Evolutionary conservation across 2,329 filamentous ascomycete species (phyloP).

Genomic region (Neonectria punicea): DNA sequence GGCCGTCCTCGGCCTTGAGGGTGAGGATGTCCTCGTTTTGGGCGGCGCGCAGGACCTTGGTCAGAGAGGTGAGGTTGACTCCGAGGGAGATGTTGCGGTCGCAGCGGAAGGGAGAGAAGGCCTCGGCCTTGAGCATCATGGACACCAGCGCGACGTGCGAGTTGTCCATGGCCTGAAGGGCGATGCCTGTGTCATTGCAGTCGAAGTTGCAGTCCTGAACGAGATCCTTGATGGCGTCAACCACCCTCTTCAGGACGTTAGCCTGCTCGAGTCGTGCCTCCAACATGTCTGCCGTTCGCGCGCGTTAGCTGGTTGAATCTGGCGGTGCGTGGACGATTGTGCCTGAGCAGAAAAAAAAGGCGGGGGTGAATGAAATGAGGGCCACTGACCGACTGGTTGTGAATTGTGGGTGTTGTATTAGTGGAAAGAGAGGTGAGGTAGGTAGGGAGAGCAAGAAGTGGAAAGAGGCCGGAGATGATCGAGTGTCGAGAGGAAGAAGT

Average conservation of each 20-base stretch:
- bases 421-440: background rate
- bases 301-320: slow-evolving; percentile 26
- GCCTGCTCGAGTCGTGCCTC: slow-evolving; percentile 98
- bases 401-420: background rate
- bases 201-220: slow-evolving; percentile 99
- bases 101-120: slow-evolving; percentile 95
- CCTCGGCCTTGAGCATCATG: slow-evolving; percentile 97
- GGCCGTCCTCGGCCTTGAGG: slow-evolving; percentile 96
- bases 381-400: slow-evolving; percentile 20
- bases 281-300: slow-evolving; percentile 73
- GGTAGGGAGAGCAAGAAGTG: background rate
- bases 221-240: slow-evolving; percentile 98
- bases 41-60: slow-evolving; percentile 94
- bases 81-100: slow-evolving; percentile 98
- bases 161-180: slow-evolving; percentile 99
- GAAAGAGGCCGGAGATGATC: background rate
- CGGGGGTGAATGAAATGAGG: background rate
- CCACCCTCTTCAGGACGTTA: slow-evolving; percentile 94
- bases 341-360: slow-evolving; percentile 14
- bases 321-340: background rate
- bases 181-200: slow-evolving; percentile 99
- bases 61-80: slow-evolving; percentile 95
- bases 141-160: slow-evolving; percentile 98
- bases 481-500: background rate
- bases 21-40: slow-evolving; percentile 95